Evolutionary conservation across 805 yeast genomes (phyloP).

Genomic region (Spathaspora boniae): DNA sequence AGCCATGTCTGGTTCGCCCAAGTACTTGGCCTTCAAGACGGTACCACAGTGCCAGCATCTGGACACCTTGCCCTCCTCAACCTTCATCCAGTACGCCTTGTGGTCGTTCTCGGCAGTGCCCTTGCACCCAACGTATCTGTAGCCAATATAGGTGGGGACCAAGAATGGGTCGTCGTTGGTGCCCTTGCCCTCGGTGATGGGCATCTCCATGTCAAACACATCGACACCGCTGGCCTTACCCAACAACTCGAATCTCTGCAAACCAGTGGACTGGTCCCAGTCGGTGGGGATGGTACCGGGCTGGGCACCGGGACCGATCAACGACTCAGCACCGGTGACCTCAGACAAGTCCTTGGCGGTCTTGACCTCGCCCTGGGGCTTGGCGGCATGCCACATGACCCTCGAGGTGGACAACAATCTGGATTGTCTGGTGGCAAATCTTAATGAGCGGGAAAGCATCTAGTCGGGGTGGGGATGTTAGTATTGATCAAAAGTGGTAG

Average conservation of each 20-base stretch:
- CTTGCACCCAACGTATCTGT: constrained; percentile 95
- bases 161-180: constrained; percentile 86
- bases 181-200: constrained; percentile 85
- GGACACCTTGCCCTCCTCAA: constrained; percentile 74
- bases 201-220: constrained; percentile 83
- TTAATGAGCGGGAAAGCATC: constrained; percentile 39
- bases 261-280: constrained; percentile 95
- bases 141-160: constrained; percentile 86
- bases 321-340: constrained; percentile 69
- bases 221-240: constrained; percentile 96
- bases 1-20: constrained; percentile 74
- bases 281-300: constrained; percentile 88
- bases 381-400: constrained; percentile 20
- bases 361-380: constrained; percentile 34
- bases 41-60: constrained; percentile 99
- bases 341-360: constrained; percentile 71
- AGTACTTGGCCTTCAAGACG: constrained; percentile 82
- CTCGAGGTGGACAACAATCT: constrained; percentile 38
- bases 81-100: constrained; percentile 87
- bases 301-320: constrained; percentile 89
- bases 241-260: constrained; percentile 91
- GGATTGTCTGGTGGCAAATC: constrained; percentile 25
- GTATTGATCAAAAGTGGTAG: constrained; percentile 8
- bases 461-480: no score
- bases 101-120: constrained; percentile 95